Percentiles rank a stretch among this genome's conserved stretches.
Conservation (phyloP, 768 basidiomycete genomes). For the Termitomyces sp. region DNA sequence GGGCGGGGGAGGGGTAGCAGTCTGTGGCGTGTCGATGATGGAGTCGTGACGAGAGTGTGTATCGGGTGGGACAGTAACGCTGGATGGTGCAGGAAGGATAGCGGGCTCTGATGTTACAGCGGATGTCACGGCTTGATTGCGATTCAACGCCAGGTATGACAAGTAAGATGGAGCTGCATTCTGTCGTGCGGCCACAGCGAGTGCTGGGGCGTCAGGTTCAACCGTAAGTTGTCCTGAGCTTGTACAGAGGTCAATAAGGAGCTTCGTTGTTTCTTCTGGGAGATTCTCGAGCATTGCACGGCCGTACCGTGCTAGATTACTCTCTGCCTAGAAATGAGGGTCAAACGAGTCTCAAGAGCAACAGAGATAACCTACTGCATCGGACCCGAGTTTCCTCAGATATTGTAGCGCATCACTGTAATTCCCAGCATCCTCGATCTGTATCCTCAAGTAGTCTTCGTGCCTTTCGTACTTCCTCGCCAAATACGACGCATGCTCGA, state of each 20-base stretch:
- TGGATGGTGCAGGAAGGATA: constrained; percentile 38
- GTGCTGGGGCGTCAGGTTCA: constrained; percentile 31
- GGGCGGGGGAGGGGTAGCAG: constrained; percentile 22
- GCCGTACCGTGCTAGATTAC: constrained; percentile 82
- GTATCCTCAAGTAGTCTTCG: constrained; percentile 89
- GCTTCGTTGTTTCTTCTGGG: constrained; percentile 83
- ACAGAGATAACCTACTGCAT: constrained; percentile 49
- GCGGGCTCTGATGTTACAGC: constrained; percentile 32
- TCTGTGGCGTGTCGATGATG: constrained; percentile 26
- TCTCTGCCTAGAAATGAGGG: constrained; percentile 56
- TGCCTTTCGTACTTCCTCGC: constrained; percentile 89
- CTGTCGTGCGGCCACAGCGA: constrained; percentile 19
- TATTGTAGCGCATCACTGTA: constrained; percentile 79
- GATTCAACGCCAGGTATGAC: constrained; percentile 72
- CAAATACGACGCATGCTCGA: constrained; percentile 89
- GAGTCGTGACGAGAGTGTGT: constrained; percentile 30
- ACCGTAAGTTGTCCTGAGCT: constrained; percentile 43
- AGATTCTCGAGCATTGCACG: constrained; percentile 76
- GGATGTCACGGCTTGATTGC: constrained; percentile 38
- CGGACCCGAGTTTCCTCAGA: constrained; percentile 70
- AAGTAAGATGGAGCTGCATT: constrained; percentile 58
- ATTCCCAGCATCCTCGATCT: constrained; percentile 88
- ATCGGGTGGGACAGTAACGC: constrained; percentile 39
- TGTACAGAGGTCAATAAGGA: constrained; percentile 90
- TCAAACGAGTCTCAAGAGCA: not conserved